phyloP scores from a whole-genome alignment of 306 rosid genomes.

The Quercus alba region DNA sequence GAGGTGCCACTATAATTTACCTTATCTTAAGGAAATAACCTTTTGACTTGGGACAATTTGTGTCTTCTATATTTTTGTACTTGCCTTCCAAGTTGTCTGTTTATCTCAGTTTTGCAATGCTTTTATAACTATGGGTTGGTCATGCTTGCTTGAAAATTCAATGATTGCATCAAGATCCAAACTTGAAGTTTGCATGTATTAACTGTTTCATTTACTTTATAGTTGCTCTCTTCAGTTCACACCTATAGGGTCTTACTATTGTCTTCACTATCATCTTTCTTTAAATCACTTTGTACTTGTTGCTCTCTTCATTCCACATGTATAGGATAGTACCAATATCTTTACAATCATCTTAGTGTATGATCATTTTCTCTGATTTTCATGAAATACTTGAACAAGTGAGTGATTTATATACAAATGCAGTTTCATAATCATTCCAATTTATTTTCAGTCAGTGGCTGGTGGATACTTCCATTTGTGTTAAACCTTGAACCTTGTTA shows the following conservation, averaged over 20 bases:
- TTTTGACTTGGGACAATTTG: no score
- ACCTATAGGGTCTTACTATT: no score
- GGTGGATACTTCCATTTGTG: neutral
- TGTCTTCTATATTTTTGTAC: no score
- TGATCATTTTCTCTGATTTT: neutral
- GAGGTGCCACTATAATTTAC: no score
- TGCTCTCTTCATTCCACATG: neutral
- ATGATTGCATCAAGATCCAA: no score
- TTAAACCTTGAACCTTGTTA: neutral
- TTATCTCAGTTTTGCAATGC: no score
- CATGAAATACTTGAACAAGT: neutral
- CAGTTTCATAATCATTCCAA: neutral
- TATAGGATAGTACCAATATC: neutral
- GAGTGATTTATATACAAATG: neutral
- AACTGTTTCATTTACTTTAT: neutral
- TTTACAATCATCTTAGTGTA: neutral
- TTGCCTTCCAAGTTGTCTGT: no score
- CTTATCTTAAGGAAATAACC: no score
- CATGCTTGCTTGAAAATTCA: no score
- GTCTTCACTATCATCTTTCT: no score
- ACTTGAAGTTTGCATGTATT: neutral
- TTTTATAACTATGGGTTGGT: no score
- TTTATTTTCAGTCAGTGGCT: neutral
- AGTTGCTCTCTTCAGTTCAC: neutral
- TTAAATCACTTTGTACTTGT: neutral